Evolutionary conservation across 768 basidiomycete species (phyloP).

Genomic region (Tricholoma hemisulphureum): DNA sequence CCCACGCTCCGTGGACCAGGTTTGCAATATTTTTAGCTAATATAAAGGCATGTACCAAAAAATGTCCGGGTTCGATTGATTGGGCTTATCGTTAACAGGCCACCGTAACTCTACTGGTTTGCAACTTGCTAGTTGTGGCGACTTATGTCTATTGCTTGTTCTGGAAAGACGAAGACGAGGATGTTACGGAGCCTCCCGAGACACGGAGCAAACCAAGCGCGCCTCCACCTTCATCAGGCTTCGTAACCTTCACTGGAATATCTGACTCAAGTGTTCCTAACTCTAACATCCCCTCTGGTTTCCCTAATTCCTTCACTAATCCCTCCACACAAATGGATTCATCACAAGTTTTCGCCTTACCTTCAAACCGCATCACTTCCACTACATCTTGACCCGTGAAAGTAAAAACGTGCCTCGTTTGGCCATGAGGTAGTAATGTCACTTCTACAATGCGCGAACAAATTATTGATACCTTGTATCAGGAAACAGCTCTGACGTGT

Average conservation of each 20-base stretch:
- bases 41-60: constrained; percentile 16
- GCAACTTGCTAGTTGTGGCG: constrained; percentile 23
- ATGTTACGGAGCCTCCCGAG: constrained; percentile 10
- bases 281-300: neutral
- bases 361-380: neutral
- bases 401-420: no score
- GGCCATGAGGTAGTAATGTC: no score
- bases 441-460: no score
- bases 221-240: neutral
- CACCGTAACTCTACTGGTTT: constrained; percentile 18
- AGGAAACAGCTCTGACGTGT: no score
- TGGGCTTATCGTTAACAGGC: constrained; percentile 9
- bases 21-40: constrained; percentile 10
- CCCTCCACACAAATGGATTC: neutral
- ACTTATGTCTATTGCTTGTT: constrained; percentile 11
- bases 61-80: neutral
- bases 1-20: constrained; percentile 4
- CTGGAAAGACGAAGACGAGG: constrained; percentile 9
- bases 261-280: neutral
- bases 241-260: neutral
- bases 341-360: no score
- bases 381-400: no score
- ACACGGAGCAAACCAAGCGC: constrained; percentile 9
- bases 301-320: neutral
- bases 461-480: no score